Base-by-base conservation (phyloP, 352 stramenopile species). In the Pilasporangium apinafurcum region DNA sequence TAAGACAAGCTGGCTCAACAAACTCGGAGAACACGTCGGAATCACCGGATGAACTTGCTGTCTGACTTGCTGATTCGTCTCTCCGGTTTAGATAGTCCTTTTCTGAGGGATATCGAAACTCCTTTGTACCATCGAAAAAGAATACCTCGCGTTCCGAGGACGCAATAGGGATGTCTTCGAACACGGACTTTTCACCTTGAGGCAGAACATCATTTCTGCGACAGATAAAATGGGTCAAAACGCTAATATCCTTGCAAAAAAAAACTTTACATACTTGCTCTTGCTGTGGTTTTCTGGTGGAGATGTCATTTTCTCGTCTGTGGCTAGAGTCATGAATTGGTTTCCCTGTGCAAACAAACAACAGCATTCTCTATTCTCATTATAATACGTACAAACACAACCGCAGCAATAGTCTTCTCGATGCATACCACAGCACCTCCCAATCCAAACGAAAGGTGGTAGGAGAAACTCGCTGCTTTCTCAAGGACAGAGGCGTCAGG, bases 101-200 rank as follows among this genome's bases (percentile, higher is more conserved):
- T 12, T 44, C 43, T 10, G 5, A 26, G 10, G 16, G 8, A 26
- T 44, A 58, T 1, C 37, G 50, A 28, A 73, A 45, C 16, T 62
- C 45, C 35, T 62, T 58, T 1, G 62, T 59, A 20, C 44, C 62
- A 28, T 69, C 62, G 22, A 73, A 69, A 31, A 73, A 73, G 21
- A 73, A 69, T 5, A 69, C 62, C 35, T 73, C 62, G 12, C 38
- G 21, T 38, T 48, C 43, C 12, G 22, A n/a, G 10, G 9, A 17
- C 17, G 1, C 21, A n/a, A 6, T n/a, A 6, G 13, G 5, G n/a
- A 31, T 13, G 34, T 10, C 37, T 43, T 26, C 18, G 36, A 24
- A 32, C 14, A 16, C 3, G 7, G 16, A 10, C 6, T 25, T 34
- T 33, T 16, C 5, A 22, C 10, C 25, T 31, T 8, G 7, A 18